Evolutionary conservation across 2,329 filamentous ascomycete species (phyloP), one percentile per base, ranked within the genome.

Genomic region (Berkeleyomyces rouxiae): DNA sequence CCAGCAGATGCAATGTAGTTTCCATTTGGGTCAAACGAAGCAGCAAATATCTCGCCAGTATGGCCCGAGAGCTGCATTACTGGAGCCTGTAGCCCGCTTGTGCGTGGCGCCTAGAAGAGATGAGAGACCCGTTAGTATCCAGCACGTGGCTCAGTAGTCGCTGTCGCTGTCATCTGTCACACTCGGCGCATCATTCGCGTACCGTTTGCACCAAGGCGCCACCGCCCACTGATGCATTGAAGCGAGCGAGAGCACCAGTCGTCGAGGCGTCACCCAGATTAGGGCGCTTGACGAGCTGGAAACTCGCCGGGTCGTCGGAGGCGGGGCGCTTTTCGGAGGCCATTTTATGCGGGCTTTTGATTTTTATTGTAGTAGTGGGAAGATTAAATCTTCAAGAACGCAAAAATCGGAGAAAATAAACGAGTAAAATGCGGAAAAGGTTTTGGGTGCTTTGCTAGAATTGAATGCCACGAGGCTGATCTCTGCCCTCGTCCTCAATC

Each of bases 1-100:
- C 90, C 93, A 7, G 90, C 92, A 1, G 93, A 97, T 49, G 93
- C 93, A 68, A 97, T 93, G 67, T 90, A 79, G 66, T 90, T 86
- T 51, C 91, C 92, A 1, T 87, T 87, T 2, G 89, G 87, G 71
- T 96, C 90, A 71, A 99, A 99, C 70, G 88, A 86, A 58, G 89
- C 87, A 33, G 89, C 81, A 71, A 97, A 97, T 58, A 99, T 83
- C 75, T 99, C 93, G 23, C 89, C 90, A n/a, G 78, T 77, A 71
- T 82, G 82, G 70, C 89, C 90, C 59, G 86, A 86, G 62, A 99
- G 78, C 74, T 97, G 90, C 90, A 97, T 96, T 53, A 96, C 86
- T 1, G 92, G 90, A 64, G 92, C 88, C 72, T 95, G 85, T 39
- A 99, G 80, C 61, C 82, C 84, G 72, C 90, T 95, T 57, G 90